Evolutionary conservation across 192 early-diverging fungal genomes (phyloP), one percentile per base, ranked within the genome.

Genomic region (Entophlyctis luteolus): DNA sequence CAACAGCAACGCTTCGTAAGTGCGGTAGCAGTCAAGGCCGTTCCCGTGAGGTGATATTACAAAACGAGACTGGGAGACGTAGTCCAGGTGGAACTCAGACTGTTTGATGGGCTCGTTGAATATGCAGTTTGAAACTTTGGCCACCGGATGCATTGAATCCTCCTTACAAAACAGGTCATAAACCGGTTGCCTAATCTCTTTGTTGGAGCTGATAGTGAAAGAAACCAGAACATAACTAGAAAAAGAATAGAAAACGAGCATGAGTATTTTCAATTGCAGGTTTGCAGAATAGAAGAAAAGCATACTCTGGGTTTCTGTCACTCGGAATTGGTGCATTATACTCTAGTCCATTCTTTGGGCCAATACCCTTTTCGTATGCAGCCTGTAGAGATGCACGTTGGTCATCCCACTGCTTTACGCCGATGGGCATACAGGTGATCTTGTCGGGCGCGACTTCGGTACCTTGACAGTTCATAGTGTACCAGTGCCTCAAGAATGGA

Each of bases 1-100:
- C 23, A 62, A 28, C 14, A 53, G 31, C 1, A 62, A 34, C 25
- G 60, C 60, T 34, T 62, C 60, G 5, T 56, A 62, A 6, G 60
- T 62, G 23, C 60, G 46, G 29, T 62, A 62, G 31, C 60, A 62
- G 32, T 62, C 60, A 25, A 27, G 52, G 6, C 60, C 60, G 52
- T 23, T 16, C 14, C 60, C 60, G 23, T 22, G 28, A 8, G 60
- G 60, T 56, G 60, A 62, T 1, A 62, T 55, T 0, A 54, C 60
- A 54, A 62, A 62, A 12, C 42, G 42, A 10, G 42, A 45, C 42
- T 10, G 10, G 10, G 42, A 10, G 42, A 45, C 10, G 42, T 12
- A 10, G 10, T 45, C 42, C 10, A 10, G 10, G 42, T 45, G n/a
- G 42, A 45, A 45, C 10, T 10, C n/a, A n/a, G n/a, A n/a, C n/a